Base-by-base conservation (phyloP, 495 filamentous ascomycete genomes). In the Lasiosphaeris hirsuta region DNA sequence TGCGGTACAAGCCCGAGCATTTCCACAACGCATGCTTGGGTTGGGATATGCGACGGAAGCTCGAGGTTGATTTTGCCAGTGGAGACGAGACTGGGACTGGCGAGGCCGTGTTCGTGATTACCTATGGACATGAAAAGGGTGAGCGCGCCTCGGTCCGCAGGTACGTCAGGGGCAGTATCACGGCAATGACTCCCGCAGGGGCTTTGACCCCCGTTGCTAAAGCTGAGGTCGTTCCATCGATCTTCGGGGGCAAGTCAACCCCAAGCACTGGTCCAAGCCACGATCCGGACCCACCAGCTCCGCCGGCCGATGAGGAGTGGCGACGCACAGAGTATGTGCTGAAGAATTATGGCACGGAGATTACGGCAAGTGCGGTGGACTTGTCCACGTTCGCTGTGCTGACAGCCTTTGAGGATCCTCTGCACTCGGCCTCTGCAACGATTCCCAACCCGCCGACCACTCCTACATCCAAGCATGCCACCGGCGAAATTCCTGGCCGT, bases 41-140 rank as follows among this genome's bases (percentile, higher is more conserved):
- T 3, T 97, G 95, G 94, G 88, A 96, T 62, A 97, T 97, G 92
- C 83, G 85, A 51, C 84, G 92, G 51, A 86, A 79, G 47, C 70
- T 97, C 15, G 86, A 91, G 65, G 89, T 96, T 7, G 94, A 98
- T 68, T 98, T 96, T 72, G 88, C 88, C 19, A 85, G 84, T 44
- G 88, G 88, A 59, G 90, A 95, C 70, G 81, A 85, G 13, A 72
- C 77, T 44, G 84, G 84, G 10, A 84, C 82, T 38, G 90, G 90
- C 19, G 92, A 96, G 69, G 78, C 75, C 13, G 69, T 95, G 7
- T 75, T 95, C 49, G 83, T 96, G 3, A 79, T 96, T 53, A 79
- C 81, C 9, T 89, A 86, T 62, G 92, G 86, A 6, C 64, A 81
- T 10, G 83, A 84, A 37, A 85, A 87, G 53, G 78, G 63, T 7